These are phyloP conservation scores for Wickerhamomyces mucosus DNA, from an alignment of 805 yeast genomes.

Conservation along the genomic window DNA sequence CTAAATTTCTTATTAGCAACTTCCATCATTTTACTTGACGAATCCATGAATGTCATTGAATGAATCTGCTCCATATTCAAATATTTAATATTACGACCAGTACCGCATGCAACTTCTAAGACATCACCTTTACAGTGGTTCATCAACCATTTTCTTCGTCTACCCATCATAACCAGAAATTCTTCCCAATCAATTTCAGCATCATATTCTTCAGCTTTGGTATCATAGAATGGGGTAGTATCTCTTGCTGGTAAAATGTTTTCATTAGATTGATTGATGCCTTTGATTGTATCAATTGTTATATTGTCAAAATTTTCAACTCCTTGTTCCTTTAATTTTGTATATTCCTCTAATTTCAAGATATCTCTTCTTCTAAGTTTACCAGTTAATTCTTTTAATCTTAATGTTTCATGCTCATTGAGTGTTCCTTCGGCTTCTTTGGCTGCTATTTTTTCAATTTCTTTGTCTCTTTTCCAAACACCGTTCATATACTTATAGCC, in stretches of 20 bases:
- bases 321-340: conserved; percentile 35
- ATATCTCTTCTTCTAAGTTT: conserved; percentile 56
- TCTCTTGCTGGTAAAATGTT: conserved; percentile 62
- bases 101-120: conserved; percentile 90
- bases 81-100: conserved; percentile 85
- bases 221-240: conserved; percentile 72
- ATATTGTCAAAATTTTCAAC: conserved; percentile 23
- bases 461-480: conserved; percentile 54
- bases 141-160: conserved; percentile 73
- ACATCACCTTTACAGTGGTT: conserved; percentile 78
- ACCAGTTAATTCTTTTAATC: conserved; percentile 52
- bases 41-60: conserved; percentile 78
- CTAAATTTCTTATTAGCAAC: conserved; percentile 67
- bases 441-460: conserved; percentile 33
- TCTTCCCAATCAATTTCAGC: conserved; percentile 57
- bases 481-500: conserved; percentile 62
- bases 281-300: conserved; percentile 17
- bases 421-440: conserved; percentile 25
- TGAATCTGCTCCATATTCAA: conserved; percentile 48
- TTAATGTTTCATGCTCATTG: conserved; percentile 55
- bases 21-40: conserved; percentile 81
- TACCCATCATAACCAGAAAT: conserved; percentile 34
- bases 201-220: conserved; percentile 74
- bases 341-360: conserved; percentile 49
- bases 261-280: conserved; percentile 25